These are phyloP conservation scores for Punica granatum DNA, from an alignment of 345 rosid species.

Conservation along the genomic window DNA sequence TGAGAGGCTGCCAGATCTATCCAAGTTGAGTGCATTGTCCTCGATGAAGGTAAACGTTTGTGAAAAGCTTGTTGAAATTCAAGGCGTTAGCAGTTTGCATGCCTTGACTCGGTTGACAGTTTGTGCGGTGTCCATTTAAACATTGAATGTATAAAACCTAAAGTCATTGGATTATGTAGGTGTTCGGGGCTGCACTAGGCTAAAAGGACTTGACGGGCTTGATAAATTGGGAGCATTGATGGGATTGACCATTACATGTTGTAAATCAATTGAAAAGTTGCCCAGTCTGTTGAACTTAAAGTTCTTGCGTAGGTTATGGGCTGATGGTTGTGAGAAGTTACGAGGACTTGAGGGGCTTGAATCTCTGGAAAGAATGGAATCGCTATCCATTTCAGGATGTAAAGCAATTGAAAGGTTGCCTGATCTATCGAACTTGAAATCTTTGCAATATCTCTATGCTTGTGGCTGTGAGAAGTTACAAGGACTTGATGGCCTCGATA, in stretches of 20 bases:
- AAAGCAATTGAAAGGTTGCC: neutral
- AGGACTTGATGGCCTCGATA: neutral
- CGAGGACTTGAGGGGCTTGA: neutral
- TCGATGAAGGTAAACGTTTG: neutral
- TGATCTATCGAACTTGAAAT: neutral
- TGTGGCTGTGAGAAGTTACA: neutral
- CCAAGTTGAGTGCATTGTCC: neutral
- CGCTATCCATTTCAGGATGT: neutral
- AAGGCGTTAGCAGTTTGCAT: neutral
- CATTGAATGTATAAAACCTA: neutral
- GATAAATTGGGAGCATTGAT: neutral
- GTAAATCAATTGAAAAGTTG: neutral
- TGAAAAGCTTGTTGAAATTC: neutral
- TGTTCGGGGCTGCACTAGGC: neutral
- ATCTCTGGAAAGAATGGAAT: neutral
- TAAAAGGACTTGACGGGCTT: neutral
- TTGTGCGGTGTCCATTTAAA: too few species aligned
- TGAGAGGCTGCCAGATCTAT: neutral
- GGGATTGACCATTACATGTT: neutral
- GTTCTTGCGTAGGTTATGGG: neutral
- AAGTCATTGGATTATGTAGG: neutral
- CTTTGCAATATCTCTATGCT: neutral
- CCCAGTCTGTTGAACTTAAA: neutral
- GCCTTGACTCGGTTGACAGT: neutral
- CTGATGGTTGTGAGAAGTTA: neutral